A percentile compares a stretch with the other conserved stretches of the same genome.
These are phyloP conservation scores for Corylus avellana DNA, from an alignment of 306 rosid species.

Conservation along the genomic window DNA sequence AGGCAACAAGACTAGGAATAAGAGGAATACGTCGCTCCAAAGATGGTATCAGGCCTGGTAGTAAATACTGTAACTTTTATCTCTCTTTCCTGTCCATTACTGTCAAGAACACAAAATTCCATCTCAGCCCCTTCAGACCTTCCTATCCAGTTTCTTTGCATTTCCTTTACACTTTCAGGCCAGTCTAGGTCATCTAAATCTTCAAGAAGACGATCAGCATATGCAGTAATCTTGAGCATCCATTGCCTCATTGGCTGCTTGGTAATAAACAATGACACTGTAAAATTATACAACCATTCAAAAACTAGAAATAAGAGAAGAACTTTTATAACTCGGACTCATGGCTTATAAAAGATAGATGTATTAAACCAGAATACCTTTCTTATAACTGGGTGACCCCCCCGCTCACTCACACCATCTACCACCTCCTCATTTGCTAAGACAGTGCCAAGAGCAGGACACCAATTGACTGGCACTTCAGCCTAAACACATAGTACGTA, in stretches of 20 bases:
- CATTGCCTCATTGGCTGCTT: conserved; percentile 99
- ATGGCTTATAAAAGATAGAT: conserved; percentile 19
- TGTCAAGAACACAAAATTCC: conserved; percentile 67
- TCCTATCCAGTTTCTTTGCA: conserved; percentile 99
- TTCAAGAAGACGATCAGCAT: conserved; percentile 96
- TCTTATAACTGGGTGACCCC: conserved; percentile 93
- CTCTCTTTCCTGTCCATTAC: conserved; percentile 69
- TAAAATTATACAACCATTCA: conserved; percentile 70
- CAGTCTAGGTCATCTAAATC: conserved; percentile 91
- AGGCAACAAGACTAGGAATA: conserved; percentile 30
- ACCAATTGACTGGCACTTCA: conserved; percentile 99
- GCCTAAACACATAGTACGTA: conserved; percentile 56
- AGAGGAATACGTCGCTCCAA: conserved; percentile 91
- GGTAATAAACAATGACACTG: conserved; percentile 89
- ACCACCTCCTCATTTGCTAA: conserved; percentile 98
- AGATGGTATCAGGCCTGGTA: conserved; percentile 95
- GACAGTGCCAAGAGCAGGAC: conserved; percentile 98
- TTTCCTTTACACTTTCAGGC: conserved; percentile 97
- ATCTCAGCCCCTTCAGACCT: conserved; percentile 97
- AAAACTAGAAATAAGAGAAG: conserved; percentile 40
- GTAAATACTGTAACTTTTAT: conserved; percentile 71
- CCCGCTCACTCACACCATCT: conserved; percentile 95
- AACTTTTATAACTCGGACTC: conserved; percentile 20
- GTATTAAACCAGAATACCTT: conserved; percentile 49
- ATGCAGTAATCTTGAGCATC: conserved; percentile 98